These are phyloP conservation scores for Camelina sativa DNA, from an alignment of 345 rosid genomes.

Conservation along the genomic window DNA sequence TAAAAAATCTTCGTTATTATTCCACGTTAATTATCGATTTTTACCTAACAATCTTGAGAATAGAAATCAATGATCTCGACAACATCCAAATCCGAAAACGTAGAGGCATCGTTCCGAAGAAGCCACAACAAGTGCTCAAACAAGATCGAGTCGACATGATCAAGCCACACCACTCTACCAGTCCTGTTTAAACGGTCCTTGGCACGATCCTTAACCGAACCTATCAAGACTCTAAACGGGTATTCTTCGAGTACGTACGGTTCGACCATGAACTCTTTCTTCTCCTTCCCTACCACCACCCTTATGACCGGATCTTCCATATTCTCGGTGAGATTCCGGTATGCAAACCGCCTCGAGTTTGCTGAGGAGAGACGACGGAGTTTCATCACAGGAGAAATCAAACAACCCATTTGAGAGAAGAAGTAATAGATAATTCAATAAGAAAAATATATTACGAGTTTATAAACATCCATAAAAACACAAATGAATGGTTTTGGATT, in stretches of 20 bases:
- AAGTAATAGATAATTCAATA: background rate
- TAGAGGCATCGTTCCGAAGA: constrained; percentile 68
- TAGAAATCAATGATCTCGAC: constrained; percentile 82
- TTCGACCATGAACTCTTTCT: constrained; percentile 70
- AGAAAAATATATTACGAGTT: background rate
- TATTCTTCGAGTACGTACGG: constrained; percentile 63
- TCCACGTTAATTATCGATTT: too few relatives aligned
- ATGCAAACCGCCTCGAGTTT: constrained; percentile 50
- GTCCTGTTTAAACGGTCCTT: constrained; percentile 27
- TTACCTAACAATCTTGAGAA: constrained; percentile 53
- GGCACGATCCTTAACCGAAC: constrained; percentile 36
- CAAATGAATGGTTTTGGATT: constrained; percentile 1
- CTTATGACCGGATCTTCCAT: constrained; percentile 47
- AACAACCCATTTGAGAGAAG: constrained; percentile 60
- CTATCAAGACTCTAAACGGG: constrained; percentile 68
- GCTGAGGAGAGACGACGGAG: constrained; percentile 50
- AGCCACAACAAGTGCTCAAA: constrained; percentile 96
- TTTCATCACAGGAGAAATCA: constrained; percentile 60
- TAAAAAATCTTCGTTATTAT: background rate
- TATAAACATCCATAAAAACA: constrained; percentile 4
- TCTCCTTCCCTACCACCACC: constrained; percentile 88
- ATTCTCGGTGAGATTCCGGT: constrained; percentile 46
- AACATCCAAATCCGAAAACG: constrained; percentile 72
- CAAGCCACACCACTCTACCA: constrained; percentile 56
- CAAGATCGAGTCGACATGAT: constrained; percentile 74